Evolutionary conservation across 2,329 filamentous ascomycete species (phyloP).

Genomic region (Paecilomyces niveus): DNA sequence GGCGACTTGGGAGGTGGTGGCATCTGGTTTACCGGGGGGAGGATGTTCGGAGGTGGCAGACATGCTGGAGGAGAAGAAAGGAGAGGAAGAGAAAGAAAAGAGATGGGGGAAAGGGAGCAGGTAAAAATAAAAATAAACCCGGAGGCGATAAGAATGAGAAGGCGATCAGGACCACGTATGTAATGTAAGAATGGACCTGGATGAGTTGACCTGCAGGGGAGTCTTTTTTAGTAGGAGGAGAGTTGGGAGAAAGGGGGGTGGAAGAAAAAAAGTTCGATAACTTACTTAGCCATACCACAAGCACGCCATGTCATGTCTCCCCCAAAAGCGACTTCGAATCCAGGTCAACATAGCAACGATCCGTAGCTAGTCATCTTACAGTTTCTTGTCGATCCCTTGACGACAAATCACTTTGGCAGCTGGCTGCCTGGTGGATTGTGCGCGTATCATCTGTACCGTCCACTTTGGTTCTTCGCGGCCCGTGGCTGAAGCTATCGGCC

Average conservation of each 20-base stretch:
- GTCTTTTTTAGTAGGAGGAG: not conserved
- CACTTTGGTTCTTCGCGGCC: not conserved
- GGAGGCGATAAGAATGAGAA: slow-evolving; percentile 15
- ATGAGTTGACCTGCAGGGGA: not conserved
- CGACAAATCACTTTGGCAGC: not conserved
- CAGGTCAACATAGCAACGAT: not conserved
- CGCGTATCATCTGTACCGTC: not conserved
- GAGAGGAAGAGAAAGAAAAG: slow-evolving; percentile 5
- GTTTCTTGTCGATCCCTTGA: not conserved
- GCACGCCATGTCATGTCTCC: not conserved
- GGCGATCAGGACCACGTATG: slow-evolving; percentile 1
- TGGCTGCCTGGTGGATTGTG: not conserved
- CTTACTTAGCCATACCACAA: not conserved
- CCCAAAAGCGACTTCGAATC: not conserved
- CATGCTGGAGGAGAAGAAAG: slow-evolving; percentile 25
- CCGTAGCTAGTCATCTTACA: not conserved
- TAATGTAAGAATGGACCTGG: too few relatives aligned
- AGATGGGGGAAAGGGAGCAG: slow-evolving; percentile 9
- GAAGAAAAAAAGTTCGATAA: slow-evolving; percentile 8
- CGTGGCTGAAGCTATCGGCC: not conserved
- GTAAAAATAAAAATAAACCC: slow-evolving; percentile 15
- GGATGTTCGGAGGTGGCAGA: slow-evolving; percentile 22
- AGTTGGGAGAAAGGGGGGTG: slow-evolving; percentile 3
- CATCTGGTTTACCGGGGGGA: slow-evolving; percentile 25
- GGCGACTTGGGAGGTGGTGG: slow-evolving; percentile 35